Evolutionary conservation across 371 early-diverging fungal genomes (phyloP).

Genomic region (Fennellomyces sp.): DNA sequence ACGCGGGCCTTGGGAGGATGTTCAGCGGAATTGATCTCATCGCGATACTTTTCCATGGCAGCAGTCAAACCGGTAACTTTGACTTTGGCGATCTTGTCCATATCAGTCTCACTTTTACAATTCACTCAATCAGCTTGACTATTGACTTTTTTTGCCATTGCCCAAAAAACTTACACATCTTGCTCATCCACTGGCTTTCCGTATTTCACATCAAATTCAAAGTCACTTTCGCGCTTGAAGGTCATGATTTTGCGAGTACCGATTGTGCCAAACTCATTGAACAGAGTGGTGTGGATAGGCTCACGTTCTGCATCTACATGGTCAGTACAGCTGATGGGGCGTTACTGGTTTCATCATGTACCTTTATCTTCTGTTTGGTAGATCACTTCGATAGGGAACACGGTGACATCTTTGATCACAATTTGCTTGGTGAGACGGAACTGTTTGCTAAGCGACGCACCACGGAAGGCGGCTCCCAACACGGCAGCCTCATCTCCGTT

Average conservation of each 20-base stretch:
- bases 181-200: constrained; percentile 41
- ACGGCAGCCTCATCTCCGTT: constrained; percentile 97
- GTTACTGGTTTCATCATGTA: background rate
- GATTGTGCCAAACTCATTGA: constrained; percentile 64
- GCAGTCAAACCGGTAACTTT: constrained; percentile 73
- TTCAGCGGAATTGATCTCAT: constrained; percentile 45
- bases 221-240: constrained; percentile 81
- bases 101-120: constrained; percentile 21
- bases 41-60: constrained; percentile 68
- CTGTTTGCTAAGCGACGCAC: constrained; percentile 84
- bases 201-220: constrained; percentile 75
- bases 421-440: constrained; percentile 87
- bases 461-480: constrained; percentile 90
- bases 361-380: constrained; percentile 35
- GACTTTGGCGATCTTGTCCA: constrained; percentile 64
- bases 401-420: constrained; percentile 80
- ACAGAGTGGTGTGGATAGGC: constrained; percentile 57
- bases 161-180: constrained; percentile 30
- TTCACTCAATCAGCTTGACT: background rate
- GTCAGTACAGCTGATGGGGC: background rate
- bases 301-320: background rate
- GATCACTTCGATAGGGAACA: constrained; percentile 76
- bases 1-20: constrained; percentile 84
- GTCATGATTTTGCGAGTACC: constrained; percentile 85
- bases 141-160: background rate